These are phyloP conservation scores for Chaetomium cochliodes DNA, from an alignment of 495 filamentous ascomycete genomes.

Conservation along the genomic window DNA sequence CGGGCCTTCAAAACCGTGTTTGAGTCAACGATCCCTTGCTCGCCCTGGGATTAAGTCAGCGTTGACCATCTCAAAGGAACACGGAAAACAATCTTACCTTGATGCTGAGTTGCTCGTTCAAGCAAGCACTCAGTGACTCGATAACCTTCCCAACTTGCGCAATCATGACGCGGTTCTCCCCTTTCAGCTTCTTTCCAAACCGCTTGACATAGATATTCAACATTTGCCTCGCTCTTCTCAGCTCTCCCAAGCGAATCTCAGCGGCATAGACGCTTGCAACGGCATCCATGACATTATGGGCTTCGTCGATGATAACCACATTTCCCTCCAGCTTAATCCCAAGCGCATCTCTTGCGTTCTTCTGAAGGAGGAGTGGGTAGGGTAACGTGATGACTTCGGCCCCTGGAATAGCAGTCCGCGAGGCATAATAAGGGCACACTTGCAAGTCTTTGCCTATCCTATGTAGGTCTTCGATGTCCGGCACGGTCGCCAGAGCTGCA, in stretches of 20 bases:
- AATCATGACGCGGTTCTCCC: constrained; percentile 89
- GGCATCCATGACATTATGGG: constrained; percentile 96
- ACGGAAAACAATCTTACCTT: constrained; percentile 37
- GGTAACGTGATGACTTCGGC: constrained; percentile 94
- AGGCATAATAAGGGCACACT: constrained; percentile 95
- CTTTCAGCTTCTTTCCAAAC: constrained; percentile 79
- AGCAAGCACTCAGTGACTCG: constrained; percentile 67
- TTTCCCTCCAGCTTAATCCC: constrained; percentile 82
- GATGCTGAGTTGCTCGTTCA: constrained; percentile 49
- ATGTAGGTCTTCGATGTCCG: constrained; percentile 91
- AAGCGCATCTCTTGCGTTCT: constrained; percentile 83
- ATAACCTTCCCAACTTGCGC: constrained; percentile 80
- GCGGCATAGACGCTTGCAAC: constrained; percentile 85
- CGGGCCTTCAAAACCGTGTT: constrained; percentile 75
- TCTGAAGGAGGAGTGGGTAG: constrained; percentile 87
- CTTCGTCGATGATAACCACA: constrained; percentile 92
- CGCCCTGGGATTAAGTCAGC: constrained; percentile 29
- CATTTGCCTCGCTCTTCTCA: constrained; percentile 68
- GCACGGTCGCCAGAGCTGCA: constrained; percentile 75
- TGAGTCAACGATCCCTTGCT: constrained; percentile 60
- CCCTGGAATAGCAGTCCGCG: constrained; percentile 73
- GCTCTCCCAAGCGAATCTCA: constrained; percentile 67
- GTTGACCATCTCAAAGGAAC: background rate
- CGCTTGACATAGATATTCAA: constrained; percentile 80
- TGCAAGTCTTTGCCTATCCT: constrained; percentile 72